phyloP scores from a whole-genome alignment of 768 basidiomycete genomes.

The Rhodotorula kratochvilovae region DNA sequence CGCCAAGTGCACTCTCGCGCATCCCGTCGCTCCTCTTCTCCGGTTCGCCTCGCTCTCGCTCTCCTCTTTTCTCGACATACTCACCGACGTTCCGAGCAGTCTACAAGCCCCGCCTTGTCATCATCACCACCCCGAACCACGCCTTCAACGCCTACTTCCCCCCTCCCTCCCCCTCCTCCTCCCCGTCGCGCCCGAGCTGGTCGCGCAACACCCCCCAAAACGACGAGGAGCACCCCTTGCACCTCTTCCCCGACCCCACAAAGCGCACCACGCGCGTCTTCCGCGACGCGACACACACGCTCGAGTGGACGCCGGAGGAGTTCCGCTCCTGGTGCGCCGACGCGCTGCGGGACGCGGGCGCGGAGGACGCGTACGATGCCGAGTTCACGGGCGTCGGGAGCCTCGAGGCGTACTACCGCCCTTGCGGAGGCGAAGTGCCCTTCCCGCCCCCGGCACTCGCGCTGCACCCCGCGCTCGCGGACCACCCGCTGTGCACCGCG shows the following conservation, averaged over 20 bases:
- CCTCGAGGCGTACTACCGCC: slow-evolving; percentile 29
- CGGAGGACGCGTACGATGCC: slow-evolving; percentile 22
- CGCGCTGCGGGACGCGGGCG: neutral
- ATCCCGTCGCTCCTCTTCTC: slow-evolving; percentile 65
- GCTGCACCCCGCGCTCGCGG: slow-evolving; percentile 16
- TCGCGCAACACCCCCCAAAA: slow-evolving; percentile 22
- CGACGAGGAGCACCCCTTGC: slow-evolving; percentile 47
- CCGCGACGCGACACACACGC: slow-evolving; percentile 77
- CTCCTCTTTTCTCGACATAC: no score
- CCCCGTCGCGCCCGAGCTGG: slow-evolving; percentile 52
- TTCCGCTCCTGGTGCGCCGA: slow-evolving; percentile 60
- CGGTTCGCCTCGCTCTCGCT: neutral
- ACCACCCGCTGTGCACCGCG: neutral
- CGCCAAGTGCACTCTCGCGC: slow-evolving; percentile 56
- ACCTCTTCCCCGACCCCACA: slow-evolving; percentile 64
- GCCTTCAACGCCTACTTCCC: slow-evolving; percentile 57
- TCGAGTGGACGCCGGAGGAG: slow-evolving; percentile 79
- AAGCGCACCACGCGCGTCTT: slow-evolving; percentile 66
- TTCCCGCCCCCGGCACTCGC: slow-evolving; percentile 29
- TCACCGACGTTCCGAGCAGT: neutral
- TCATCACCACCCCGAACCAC: slow-evolving; percentile 65
- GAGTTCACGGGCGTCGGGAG: slow-evolving; percentile 32
- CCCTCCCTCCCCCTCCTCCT: slow-evolving; percentile 47
- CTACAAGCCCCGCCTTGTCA: slow-evolving; percentile 67
- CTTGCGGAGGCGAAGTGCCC: neutral